Percentiles rank a stretch among this genome's conserved stretches.
These are phyloP conservation scores for Magnolia officinalis DNA, from an alignment of 164 flowering plant species.

Conservation along the genomic window DNA sequence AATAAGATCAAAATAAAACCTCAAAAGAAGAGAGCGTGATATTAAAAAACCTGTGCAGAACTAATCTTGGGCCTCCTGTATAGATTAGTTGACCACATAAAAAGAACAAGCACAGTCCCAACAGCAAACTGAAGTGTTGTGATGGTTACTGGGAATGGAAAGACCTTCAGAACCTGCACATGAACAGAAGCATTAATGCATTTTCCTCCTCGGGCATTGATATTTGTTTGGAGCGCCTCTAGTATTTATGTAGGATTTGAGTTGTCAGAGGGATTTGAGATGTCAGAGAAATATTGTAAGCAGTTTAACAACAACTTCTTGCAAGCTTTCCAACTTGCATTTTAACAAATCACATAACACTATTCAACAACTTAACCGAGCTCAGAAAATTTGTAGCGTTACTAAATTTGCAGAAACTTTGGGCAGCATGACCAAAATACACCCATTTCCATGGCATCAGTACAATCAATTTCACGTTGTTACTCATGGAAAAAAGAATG, in stretches of 20 bases:
- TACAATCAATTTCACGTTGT: too few species aligned
- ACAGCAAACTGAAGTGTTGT: conserved; percentile 59
- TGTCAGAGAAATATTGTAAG: not conserved
- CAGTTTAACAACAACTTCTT: not conserved
- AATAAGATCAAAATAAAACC: not conserved
- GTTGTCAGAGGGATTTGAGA: not conserved
- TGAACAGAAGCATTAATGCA: not conserved
- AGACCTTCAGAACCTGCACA: conserved; percentile 71
- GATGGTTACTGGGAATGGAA: conserved; percentile 60
- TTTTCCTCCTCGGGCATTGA: not conserved
- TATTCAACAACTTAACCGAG: too few species aligned
- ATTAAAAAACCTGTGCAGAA: conserved; percentile 54
- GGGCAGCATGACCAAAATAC: too few species aligned
- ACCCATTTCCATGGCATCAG: too few species aligned
- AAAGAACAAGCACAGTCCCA: conserved; percentile 53
- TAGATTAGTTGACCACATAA: conserved; percentile 69
- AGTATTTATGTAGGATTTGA: not conserved
- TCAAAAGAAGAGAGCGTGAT: not conserved
- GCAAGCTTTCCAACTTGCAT: not conserved
- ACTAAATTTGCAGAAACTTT: not conserved
- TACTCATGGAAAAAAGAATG: too few species aligned
- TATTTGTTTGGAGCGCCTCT: not conserved
- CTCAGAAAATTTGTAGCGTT: not conserved
- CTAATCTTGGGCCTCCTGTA: conserved; percentile 59
- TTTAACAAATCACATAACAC: not conserved